A percentile compares a stretch with the other conserved stretches of the same genome.
Evolutionary conservation across 192 early-diverging fungal genomes (phyloP).

Genomic region (Podila epicladia): DNA sequence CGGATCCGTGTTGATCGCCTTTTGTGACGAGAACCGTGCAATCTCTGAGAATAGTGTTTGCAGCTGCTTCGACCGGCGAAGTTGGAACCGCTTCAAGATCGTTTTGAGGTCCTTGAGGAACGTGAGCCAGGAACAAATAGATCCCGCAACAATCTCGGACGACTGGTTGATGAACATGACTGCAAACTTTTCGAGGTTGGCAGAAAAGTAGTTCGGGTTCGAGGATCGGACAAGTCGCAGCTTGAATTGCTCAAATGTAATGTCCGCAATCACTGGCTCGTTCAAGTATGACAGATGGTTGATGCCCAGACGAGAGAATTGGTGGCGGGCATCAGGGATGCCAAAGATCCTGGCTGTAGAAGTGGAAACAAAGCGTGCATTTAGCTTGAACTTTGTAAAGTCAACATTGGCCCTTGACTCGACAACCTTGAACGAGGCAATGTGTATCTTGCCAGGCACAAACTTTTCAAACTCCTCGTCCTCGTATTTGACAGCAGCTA

Average conservation of each 20-base stretch:
- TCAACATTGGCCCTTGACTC: slow-evolving; percentile 66
- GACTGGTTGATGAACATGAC: slow-evolving; percentile 75
- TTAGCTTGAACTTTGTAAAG: slow-evolving; percentile 61
- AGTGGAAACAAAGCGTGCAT: slow-evolving; percentile 65
- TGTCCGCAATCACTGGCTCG: slow-evolving; percentile 61
- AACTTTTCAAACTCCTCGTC: slow-evolving; percentile 62
- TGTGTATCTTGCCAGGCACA: slow-evolving; percentile 54
- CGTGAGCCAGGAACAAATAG: slow-evolving; percentile 71
- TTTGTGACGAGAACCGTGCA: slow-evolving; percentile 57
- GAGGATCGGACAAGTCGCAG: slow-evolving; percentile 57
- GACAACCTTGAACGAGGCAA: slow-evolving; percentile 56
- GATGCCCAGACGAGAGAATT: slow-evolving; percentile 52
- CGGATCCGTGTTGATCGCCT: slow-evolving; percentile 64
- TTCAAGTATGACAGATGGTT: slow-evolving; percentile 33
- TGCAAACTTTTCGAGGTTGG: slow-evolving; percentile 55
- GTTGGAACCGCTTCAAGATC: slow-evolving; percentile 58
- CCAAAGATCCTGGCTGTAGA: slow-evolving; percentile 64
- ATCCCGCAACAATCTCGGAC: slow-evolving; percentile 75
- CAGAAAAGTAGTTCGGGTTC: slow-evolving; percentile 59
- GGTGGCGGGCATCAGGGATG: slow-evolving; percentile 64
- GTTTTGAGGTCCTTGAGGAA: slow-evolving; percentile 66
- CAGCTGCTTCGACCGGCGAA: slow-evolving; percentile 59
- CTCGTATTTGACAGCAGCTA: slow-evolving; percentile 60
- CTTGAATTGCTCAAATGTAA: slow-evolving; percentile 53
- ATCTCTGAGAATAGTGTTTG: slow-evolving; percentile 66